Percentiles rank a stretch among this genome's conserved stretches.
phyloP scores from a whole-genome alignment of 805 yeast genomes.

The Ogataea methylovora region DNA sequence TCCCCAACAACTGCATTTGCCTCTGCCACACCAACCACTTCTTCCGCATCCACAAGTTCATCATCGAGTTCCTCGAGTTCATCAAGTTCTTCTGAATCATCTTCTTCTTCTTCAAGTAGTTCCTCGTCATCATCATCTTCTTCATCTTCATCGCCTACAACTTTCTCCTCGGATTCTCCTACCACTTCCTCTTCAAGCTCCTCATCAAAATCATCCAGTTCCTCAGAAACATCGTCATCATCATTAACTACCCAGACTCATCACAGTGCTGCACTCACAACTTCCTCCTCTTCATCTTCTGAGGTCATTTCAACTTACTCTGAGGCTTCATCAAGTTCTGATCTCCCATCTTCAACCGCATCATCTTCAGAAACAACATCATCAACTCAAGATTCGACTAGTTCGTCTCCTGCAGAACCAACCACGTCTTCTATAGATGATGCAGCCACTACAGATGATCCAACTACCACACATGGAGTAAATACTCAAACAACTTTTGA shows the following conservation, averaged over 20 bases:
- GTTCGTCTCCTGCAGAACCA: too few species aligned
- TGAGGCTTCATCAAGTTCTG: constrained; percentile 8
- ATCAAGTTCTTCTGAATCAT: constrained; percentile 18
- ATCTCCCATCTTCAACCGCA: constrained; percentile 5
- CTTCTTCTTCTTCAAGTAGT: constrained; percentile 18
- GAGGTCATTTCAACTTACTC: constrained; percentile 7
- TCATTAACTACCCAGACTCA: constrained; percentile 7
- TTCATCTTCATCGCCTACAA: constrained; percentile 16
- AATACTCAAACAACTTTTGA: too few species aligned
- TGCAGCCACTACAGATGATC: too few species aligned
- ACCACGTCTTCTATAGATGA: too few species aligned
- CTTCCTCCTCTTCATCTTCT: constrained; percentile 12
- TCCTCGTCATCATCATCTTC: constrained; percentile 23
- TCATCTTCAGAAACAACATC: too few species aligned
- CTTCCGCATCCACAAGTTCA: constrained; percentile 14
- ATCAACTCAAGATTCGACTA: too few species aligned
- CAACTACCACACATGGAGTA: too few species aligned
- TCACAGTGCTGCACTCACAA: too few species aligned
- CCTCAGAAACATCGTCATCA: constrained; percentile 15
- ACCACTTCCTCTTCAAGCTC: constrained; percentile 5
- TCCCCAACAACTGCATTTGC: constrained; percentile 7
- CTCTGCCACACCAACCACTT: constrained; percentile 9
- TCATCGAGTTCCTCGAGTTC: constrained; percentile 25
- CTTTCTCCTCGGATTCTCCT: constrained; percentile 18
- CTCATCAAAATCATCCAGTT: constrained; percentile 8